Percentiles rank a stretch among this genome's conserved stretches.
phyloP scores from a whole-genome alignment of 2,329 filamentous ascomycete genomes.

The Calonectria leucothoes region DNA sequence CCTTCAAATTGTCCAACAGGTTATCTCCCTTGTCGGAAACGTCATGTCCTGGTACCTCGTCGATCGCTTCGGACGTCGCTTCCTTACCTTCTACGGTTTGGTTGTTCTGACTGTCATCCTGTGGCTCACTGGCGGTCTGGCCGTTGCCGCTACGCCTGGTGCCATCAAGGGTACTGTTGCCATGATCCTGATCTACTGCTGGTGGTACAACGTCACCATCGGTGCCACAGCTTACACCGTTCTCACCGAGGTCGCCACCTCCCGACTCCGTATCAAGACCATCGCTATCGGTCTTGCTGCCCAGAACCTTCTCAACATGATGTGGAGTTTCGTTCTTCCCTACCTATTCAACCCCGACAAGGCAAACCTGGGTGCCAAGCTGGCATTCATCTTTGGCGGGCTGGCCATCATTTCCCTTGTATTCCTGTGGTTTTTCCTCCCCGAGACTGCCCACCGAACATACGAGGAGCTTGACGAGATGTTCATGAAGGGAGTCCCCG shows the following conservation, averaged over 20 bases:
- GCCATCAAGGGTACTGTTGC: slow-evolving; percentile 44
- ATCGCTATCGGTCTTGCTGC: slow-evolving; percentile 36
- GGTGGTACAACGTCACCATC: slow-evolving; percentile 54
- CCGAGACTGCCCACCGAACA: slow-evolving; percentile 31
- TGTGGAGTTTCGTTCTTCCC: slow-evolving; percentile 29
- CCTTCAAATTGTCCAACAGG: slow-evolving; percentile 54
- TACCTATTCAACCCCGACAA: slow-evolving; percentile 32
- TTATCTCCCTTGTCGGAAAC: slow-evolving; percentile 52
- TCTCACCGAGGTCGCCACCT: slow-evolving; percentile 52
- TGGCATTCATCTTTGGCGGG: slow-evolving; percentile 31
- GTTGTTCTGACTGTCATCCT: slow-evolving; percentile 48
- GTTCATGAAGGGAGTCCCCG: slow-evolving; percentile 25
- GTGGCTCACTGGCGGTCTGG: slow-evolving; percentile 51
- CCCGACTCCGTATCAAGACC: slow-evolving; percentile 53
- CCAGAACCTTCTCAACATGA: slow-evolving; percentile 26
- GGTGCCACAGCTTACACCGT: slow-evolving; percentile 53
- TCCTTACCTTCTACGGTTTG: slow-evolving; percentile 50
- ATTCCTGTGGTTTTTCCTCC: slow-evolving; percentile 30
- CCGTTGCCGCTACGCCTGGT: slow-evolving; percentile 27
- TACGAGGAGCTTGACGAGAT: slow-evolving; percentile 34
- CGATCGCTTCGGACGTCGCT: slow-evolving; percentile 50
- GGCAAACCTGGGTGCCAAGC: slow-evolving; percentile 27
- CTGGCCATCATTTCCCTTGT: slow-evolving; percentile 21
- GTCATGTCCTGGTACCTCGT: slow-evolving; percentile 53
- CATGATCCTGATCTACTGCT: slow-evolving; percentile 53